phyloP scores from a whole-genome alignment of 176 grass and related monocot genomes.

The Urochloa ruziziensis region DNA sequence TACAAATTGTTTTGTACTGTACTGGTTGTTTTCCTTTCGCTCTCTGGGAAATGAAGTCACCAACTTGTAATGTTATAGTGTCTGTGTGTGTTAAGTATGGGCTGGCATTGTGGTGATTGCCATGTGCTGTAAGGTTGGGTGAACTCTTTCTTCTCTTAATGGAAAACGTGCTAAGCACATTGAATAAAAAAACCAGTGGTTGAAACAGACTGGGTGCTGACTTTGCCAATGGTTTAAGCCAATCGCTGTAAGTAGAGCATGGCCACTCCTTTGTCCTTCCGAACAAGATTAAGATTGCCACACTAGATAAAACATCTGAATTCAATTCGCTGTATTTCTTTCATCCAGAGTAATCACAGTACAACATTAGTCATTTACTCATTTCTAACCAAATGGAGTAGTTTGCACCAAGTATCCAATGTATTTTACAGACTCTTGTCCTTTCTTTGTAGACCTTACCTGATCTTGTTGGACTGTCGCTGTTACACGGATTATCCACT shows the following conservation, averaged over 20 bases:
- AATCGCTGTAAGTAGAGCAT: slow-evolving; percentile 1
- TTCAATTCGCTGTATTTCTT: neutral
- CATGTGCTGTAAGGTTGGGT: neutral
- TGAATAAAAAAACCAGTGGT: neutral
- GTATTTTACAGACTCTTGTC: neutral
- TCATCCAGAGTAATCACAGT: neutral
- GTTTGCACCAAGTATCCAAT: neutral
- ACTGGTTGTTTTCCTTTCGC: neutral
- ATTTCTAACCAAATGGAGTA: neutral
- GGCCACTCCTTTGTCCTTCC: neutral
- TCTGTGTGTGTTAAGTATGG: neutral
- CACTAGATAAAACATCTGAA: neutral
- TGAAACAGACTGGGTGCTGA: neutral
- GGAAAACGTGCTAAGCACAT: neutral
- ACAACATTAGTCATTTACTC: neutral
- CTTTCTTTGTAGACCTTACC: neutral
- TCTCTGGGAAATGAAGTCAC: neutral
- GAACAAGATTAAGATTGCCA: neutral
- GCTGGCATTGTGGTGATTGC: neutral
- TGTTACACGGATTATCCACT: slow-evolving; percentile 13
- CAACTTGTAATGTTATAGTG: neutral
- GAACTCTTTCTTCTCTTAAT: no score
- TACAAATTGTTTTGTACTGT: neutral
- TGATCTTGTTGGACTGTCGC: neutral
- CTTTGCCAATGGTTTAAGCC: neutral